A percentile compares a stretch with the other conserved stretches of the same genome.
Evolutionary conservation across 306 rosid genomes (phyloP).

Genomic region (Luffa acutangula): DNA sequence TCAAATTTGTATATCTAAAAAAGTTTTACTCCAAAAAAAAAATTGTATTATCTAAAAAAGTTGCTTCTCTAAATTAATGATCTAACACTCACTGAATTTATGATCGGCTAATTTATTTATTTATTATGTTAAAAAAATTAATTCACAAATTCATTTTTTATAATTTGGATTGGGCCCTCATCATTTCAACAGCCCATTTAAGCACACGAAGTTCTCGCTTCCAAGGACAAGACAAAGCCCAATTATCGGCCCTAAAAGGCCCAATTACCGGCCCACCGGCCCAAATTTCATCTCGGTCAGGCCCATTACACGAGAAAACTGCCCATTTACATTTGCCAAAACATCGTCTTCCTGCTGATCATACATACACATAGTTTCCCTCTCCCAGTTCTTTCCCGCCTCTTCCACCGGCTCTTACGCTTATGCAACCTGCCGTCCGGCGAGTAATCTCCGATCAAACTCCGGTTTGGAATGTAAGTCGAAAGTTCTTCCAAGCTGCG

Average conservation of each 20-base stretch:
- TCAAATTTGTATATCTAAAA: too few relatives aligned
- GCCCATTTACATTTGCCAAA: background rate
- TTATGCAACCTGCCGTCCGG: background rate
- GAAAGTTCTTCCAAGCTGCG: background rate
- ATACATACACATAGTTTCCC: background rate
- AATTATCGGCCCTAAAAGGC: background rate
- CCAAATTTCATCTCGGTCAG: background rate
- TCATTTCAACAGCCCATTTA: background rate
- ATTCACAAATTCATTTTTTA: background rate
- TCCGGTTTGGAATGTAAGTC: slow-evolving; percentile 6
- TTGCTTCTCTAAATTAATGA: too few relatives aligned
- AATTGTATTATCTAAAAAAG: too few relatives aligned
- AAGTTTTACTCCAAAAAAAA: too few relatives aligned
- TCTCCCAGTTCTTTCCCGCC: background rate
- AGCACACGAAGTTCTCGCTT: background rate
- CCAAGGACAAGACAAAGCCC: background rate
- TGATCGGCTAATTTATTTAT: too few relatives aligned
- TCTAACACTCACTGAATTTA: too few relatives aligned
- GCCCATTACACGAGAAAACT: background rate
- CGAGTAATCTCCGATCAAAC: background rate
- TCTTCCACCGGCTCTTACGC: background rate
- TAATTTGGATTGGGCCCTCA: background rate
- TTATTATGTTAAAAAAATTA: too few relatives aligned
- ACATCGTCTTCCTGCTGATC: background rate
- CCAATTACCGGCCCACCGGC: background rate